phyloP scores from a whole-genome alignment of 106 monocot genomes.

The Iris macrosiphon region DNA sequence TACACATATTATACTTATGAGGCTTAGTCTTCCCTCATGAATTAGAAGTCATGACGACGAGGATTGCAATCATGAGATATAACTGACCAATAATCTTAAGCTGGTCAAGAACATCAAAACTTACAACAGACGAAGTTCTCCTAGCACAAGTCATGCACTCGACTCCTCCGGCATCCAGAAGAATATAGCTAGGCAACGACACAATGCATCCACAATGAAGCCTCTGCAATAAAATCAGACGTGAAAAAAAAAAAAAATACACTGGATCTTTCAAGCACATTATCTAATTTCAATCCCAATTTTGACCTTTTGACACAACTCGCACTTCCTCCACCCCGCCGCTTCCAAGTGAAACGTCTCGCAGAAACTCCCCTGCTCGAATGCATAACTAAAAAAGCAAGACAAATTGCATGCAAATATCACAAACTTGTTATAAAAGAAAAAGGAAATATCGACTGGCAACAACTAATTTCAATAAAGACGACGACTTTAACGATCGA shows the following conservation, averaged over 20 bases:
- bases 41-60: too few relatives aligned
- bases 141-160: constrained; percentile 48
- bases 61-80: too few relatives aligned
- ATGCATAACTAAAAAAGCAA: constrained; percentile 26
- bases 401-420: too few relatives aligned
- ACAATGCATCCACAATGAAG: constrained; percentile 68
- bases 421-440: not conserved
- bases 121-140: constrained; percentile 32
- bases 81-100: too few relatives aligned
- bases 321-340: constrained; percentile 64
- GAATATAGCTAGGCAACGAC: constrained; percentile 26
- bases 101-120: not conserved
- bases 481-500: too few relatives aligned
- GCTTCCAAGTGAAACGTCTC: constrained; percentile 45
- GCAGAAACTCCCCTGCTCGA: constrained; percentile 53
- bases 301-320: constrained; percentile 55
- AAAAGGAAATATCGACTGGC: not conserved
- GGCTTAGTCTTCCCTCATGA: too few relatives aligned
- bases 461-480: not conserved
- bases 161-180: constrained; percentile 54
- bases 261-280: not conserved
- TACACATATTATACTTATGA: too few relatives aligned
- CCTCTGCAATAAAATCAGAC: constrained; percentile 21
- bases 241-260: not conserved
- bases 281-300: not conserved